Conservation (phyloP, 2,329 filamentous ascomycete species). For the Apiospora hydei region DNA sequence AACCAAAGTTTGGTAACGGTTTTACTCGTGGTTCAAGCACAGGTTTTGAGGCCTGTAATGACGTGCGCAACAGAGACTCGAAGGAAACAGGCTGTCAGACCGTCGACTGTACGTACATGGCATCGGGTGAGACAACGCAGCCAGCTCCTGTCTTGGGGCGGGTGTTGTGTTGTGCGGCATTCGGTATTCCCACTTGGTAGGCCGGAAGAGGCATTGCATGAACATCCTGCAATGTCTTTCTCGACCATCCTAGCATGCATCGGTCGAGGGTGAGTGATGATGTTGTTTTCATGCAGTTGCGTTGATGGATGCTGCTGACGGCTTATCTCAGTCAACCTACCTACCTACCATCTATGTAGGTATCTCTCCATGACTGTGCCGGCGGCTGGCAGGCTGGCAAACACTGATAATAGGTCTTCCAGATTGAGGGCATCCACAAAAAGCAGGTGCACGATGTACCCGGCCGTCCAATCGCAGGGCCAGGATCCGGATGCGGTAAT, state of each 20-base stretch:
- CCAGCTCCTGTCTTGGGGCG: not conserved
- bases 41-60: not conserved
- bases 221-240: not conserved
- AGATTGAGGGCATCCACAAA: not conserved
- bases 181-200: not conserved
- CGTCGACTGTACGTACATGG: not conserved
- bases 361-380: not conserved
- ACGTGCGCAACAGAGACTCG: not conserved
- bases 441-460: not conserved
- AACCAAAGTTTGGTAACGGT: slow-evolving; percentile 2
- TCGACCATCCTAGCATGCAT: not conserved
- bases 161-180: not conserved
- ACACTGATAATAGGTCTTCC: not conserved
- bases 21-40: not conserved
- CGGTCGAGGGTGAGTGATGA: not conserved
- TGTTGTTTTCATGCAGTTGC: not conserved
- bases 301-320: not conserved
- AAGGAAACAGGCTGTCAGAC: not conserved
- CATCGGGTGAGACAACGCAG: slow-evolving; percentile 9
- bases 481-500: not conserved
- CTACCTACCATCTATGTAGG: too few species aligned
- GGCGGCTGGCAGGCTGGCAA: not conserved
- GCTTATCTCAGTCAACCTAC: not conserved
- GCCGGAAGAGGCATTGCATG: not conserved
- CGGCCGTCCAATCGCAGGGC: slow-evolving; percentile 1